Evolutionary conservation across 2,329 filamentous ascomycete species (phyloP).

Genomic region (Cordyceps farinosa): DNA sequence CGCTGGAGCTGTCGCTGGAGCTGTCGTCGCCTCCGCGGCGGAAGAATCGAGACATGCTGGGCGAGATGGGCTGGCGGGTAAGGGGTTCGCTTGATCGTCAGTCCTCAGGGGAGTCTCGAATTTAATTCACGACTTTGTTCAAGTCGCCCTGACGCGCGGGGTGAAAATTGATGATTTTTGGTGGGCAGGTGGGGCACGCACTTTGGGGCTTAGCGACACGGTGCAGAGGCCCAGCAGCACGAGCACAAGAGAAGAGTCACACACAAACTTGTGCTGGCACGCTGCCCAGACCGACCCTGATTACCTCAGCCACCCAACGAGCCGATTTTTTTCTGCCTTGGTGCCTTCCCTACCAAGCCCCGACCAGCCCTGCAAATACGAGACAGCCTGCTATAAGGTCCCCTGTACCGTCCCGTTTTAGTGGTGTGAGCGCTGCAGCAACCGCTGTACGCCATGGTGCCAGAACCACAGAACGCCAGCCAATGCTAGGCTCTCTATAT

Average conservation of each 20-base stretch:
- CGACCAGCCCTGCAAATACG: neutral
- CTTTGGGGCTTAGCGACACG: conserved; percentile 38
- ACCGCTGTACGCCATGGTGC: neutral
- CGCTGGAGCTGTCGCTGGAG: conserved; percentile 92
- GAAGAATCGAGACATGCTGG: conserved; percentile 94
- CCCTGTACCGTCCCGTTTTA: neutral
- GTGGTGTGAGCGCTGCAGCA: neutral
- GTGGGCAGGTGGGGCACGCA: conserved; percentile 39
- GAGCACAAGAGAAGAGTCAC: neutral
- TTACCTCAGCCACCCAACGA: conserved; percentile 16
- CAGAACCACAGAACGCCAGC: conserved; percentile 12
- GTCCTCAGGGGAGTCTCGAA: conserved; percentile 14
- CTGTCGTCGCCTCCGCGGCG: conserved; percentile 78
- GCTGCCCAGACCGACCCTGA: conserved; percentile 18
- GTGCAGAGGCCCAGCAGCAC: neutral
- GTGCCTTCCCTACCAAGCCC: neutral
- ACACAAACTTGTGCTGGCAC: conserved; percentile 13
- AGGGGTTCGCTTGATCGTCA: conserved; percentile 2
- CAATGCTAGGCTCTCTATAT: conserved; percentile 22
- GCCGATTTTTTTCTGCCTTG: conserved; percentile 2
- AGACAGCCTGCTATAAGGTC: neutral
- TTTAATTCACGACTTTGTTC: conserved; percentile 21
- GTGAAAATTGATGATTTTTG: conserved; percentile 41
- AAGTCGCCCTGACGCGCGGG: conserved; percentile 18
- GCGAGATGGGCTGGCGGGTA: conserved; percentile 21